phyloP scores from a whole-genome alignment of 805 yeast genomes.

The Candida golubevii region DNA sequence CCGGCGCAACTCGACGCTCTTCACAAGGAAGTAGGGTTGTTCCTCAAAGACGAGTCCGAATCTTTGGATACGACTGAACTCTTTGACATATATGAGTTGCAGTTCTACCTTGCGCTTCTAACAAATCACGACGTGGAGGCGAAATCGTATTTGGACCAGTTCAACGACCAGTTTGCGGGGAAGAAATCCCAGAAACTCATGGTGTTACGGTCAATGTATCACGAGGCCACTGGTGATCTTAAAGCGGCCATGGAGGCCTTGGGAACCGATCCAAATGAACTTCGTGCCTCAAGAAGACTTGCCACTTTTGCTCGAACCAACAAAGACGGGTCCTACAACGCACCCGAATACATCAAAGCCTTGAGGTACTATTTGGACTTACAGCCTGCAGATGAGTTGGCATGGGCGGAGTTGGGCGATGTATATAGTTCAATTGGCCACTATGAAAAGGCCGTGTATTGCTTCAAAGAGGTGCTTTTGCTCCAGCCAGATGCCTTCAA shows the following conservation, averaged over 20 bases:
- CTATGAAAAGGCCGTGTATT: conserved; percentile 60
- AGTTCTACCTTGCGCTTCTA: conserved; percentile 59
- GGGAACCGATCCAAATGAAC: conserved; percentile 31
- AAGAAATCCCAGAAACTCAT: conserved; percentile 52
- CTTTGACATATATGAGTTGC: conserved; percentile 62
- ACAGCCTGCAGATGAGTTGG: conserved; percentile 69
- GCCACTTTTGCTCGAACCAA: conserved; percentile 28
- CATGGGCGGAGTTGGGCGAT: conserved; percentile 75
- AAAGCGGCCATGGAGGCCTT: conserved; percentile 26
- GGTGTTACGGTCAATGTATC: conserved; percentile 49
- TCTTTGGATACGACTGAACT: conserved; percentile 42
- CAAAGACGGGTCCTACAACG: conserved; percentile 17
- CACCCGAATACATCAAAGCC: conserved; percentile 45
- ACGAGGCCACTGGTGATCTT: conserved; percentile 49
- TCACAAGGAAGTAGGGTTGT: conserved; percentile 38
- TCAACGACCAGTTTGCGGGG: conserved; percentile 66
- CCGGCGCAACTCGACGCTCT: conserved; percentile 42
- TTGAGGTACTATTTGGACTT: conserved; percentile 53
- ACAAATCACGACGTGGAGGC: conserved; percentile 72
- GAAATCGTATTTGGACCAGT: conserved; percentile 53
- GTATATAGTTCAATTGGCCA: conserved; percentile 59
- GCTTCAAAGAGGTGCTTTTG: conserved; percentile 67
- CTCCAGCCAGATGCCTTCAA: conserved; percentile 67
- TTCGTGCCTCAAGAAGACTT: conserved; percentile 34
- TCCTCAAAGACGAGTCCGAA: conserved; percentile 27